phyloP scores from a whole-genome alignment of 805 yeast species.

The Pichia sporocuriosa region DNA sequence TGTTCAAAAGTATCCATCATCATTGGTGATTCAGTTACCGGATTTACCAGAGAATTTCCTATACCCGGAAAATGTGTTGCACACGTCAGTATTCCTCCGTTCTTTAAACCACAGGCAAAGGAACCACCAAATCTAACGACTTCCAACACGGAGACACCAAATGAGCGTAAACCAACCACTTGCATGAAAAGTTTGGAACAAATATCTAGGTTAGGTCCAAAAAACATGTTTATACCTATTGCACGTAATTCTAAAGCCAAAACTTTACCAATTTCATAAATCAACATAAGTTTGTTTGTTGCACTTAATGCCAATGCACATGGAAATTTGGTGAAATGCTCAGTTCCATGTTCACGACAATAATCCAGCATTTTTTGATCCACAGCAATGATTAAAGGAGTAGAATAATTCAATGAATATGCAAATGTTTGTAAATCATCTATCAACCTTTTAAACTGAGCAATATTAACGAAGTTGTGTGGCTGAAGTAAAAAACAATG shows the following conservation, averaged over 20 bases:
- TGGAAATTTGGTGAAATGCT: conserved; percentile 48
- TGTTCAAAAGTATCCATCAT: conserved; percentile 48
- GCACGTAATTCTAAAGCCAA: conserved; percentile 44
- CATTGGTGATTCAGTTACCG: conserved; percentile 49
- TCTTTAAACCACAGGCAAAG: conserved; percentile 44
- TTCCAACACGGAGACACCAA: conserved; percentile 53
- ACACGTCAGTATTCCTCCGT: conserved; percentile 46
- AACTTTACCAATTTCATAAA: conserved; percentile 46
- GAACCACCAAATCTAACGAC: conserved; percentile 48
- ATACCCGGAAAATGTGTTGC: conserved; percentile 65
- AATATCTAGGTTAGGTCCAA: conserved; percentile 60
- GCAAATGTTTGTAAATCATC: conserved; percentile 51
- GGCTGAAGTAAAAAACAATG: conserved; percentile 46
- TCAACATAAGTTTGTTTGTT: conserved; percentile 41
- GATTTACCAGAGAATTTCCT: conserved; percentile 53
- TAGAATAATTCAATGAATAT: conserved; percentile 38
- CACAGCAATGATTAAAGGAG: conserved; percentile 49
- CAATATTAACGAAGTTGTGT: conserved; percentile 44
- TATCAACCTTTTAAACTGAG: conserved; percentile 44
- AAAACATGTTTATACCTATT: conserved; percentile 46
- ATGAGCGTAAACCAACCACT: conserved; percentile 50
- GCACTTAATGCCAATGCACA: conserved; percentile 60
- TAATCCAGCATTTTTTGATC: conserved; percentile 61
- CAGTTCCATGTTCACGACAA: conserved; percentile 46
- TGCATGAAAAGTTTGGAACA: conserved; percentile 49